Percentiles rank a stretch among this genome's conserved stretches.
Evolutionary conservation across 2,329 filamentous ascomycete species (phyloP).

Genomic region (Reticulascus tulasneorum): DNA sequence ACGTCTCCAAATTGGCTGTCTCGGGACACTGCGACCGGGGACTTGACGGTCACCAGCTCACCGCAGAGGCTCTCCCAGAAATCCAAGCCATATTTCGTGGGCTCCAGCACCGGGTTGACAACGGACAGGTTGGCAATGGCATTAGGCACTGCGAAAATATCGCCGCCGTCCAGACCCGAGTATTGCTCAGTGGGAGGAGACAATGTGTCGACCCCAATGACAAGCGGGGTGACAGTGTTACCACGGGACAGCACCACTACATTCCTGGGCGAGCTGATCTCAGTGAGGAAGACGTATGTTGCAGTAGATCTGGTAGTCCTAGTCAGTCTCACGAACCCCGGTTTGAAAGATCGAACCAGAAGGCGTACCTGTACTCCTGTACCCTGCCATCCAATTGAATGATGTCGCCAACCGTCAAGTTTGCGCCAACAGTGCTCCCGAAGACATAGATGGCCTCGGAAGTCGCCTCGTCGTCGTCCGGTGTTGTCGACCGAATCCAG

Average conservation of each 20-base stretch:
- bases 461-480: constrained; percentile 51
- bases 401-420: constrained; percentile 58
- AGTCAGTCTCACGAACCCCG: constrained; percentile 2
- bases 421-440: constrained; percentile 43
- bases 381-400: constrained; percentile 58
- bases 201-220: constrained; percentile 55
- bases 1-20: constrained; percentile 65
- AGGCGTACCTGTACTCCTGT: constrained; percentile 47
- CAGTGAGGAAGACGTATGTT: constrained; percentile 60
- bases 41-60: constrained; percentile 61
- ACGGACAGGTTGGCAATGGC: constrained; percentile 53
- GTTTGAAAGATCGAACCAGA: not conserved
- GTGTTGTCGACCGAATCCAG: constrained; percentile 58
- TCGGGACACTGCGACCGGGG: constrained; percentile 52
- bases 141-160: constrained; percentile 63
- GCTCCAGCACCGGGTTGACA: constrained; percentile 58
- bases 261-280: constrained; percentile 54
- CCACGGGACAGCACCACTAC: constrained; percentile 49
- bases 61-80: constrained; percentile 70
- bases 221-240: constrained; percentile 51
- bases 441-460: constrained; percentile 67
- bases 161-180: constrained; percentile 59
- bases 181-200: constrained; percentile 59
- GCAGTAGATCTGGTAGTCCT: constrained; percentile 39
- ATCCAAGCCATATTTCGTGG: constrained; percentile 61